Evolutionary conservation across 768 basidiomycete species (phyloP).

Genomic region (Mycena venus): DNA sequence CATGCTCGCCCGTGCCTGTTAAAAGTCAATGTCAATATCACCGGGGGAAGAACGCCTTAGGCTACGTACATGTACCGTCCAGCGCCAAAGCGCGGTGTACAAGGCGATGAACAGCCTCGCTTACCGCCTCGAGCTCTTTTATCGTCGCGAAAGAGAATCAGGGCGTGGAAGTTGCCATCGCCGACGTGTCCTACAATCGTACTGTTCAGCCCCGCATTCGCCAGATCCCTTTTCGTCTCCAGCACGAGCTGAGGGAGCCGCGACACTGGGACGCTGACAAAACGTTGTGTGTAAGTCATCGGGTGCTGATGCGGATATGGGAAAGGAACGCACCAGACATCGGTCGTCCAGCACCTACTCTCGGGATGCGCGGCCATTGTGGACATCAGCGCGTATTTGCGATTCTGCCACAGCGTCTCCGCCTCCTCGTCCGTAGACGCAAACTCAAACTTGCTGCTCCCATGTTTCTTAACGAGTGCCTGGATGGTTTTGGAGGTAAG

Average conservation of each 20-base stretch:
- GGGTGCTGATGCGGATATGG: not conserved
- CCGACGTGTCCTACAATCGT: slow-evolving; percentile 75
- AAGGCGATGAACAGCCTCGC: slow-evolving; percentile 76
- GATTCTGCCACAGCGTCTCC: slow-evolving; percentile 83
- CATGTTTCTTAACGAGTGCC: slow-evolving; percentile 74
- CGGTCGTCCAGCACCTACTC: slow-evolving; percentile 84
- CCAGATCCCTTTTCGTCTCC: slow-evolving; percentile 86
- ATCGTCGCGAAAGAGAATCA: slow-evolving; percentile 72
- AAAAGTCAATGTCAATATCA: not conserved
- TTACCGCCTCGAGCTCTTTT: slow-evolving; percentile 67
- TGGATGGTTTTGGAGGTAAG: slow-evolving; percentile 72
- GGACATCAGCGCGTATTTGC: slow-evolving; percentile 87
- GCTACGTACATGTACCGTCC: slow-evolving; percentile 79
- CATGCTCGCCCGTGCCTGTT: slow-evolving; percentile 88
- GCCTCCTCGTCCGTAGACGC: slow-evolving; percentile 83
- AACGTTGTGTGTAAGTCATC: not conserved
- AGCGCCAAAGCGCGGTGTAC: slow-evolving; percentile 78
- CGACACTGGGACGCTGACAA: slow-evolving; percentile 79
- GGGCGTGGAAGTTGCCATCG: slow-evolving; percentile 72
- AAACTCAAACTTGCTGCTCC: slow-evolving; percentile 77
- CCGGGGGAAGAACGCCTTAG: not conserved
- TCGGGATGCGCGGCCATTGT: slow-evolving; percentile 76
- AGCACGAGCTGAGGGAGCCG: slow-evolving; percentile 76
- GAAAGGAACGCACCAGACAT: slow-evolving; percentile 77
- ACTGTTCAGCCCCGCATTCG: slow-evolving; percentile 58